Evolutionary conservation across 257 asterid species (phyloP), one percentile per base, ranked within the genome.

Genomic region (Anisodus acutangulus): DNA sequence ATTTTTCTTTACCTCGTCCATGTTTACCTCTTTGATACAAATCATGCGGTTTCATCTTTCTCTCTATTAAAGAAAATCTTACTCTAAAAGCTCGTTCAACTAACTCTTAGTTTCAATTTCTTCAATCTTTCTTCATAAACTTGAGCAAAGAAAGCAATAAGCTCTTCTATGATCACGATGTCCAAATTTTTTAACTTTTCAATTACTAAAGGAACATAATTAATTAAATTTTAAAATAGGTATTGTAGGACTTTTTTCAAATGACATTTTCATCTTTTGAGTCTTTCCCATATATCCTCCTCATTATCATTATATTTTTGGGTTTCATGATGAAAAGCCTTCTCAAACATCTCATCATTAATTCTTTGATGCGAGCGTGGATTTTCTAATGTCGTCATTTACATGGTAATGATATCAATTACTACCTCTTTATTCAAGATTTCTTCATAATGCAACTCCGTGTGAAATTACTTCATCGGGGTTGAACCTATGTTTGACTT

Each of bases 131-230:
- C 35, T 31, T 31, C 35, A 31, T 31, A 31, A 31, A 31, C 35
- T 31, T 31, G 35, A 31, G 35, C 35, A 31, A 31, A 31, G 35
- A 22, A 22, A 22, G 26, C 26, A 43, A 47, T 9, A 26, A 86
- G 82, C 4, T 79, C 59, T 4, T 67, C 49, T 19, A 74, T 8
- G 37, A 8, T 41, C 82, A 83, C 43, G 66, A 37, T 74, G 55
- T 47, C 54, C 35, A 72, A 74, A 15, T 58, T 43, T 9, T 72
- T 22, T 3, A 62, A 72, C n/a, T 72, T 71, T 71, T 71, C 76
- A 83, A 83, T 72, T 3, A 67, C 70, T 37, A 83, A 26, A 2
- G 57, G 64, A 11, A 71, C 3, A 10, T 41, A 71, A 10, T 58
- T 54, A 39, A 83, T 72, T 69, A 53, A 5, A 62, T 35, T 10